phyloP scores from a whole-genome alignment of 2,329 filamentous ascomycete genomes.

The Helminthosporium solani region DNA sequence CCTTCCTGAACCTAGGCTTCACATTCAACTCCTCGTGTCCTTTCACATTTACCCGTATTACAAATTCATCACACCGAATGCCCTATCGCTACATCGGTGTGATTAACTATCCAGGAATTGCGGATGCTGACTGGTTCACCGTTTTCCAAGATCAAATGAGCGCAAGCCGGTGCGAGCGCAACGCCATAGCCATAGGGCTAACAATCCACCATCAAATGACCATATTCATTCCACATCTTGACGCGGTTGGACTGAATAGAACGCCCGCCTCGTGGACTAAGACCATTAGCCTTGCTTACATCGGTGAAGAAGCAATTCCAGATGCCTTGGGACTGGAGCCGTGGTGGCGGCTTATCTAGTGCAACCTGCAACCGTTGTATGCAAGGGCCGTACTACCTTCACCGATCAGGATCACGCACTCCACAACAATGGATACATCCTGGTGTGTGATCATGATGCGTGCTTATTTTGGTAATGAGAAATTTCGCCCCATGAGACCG shows the following conservation, averaged over 20 bases:
- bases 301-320: constrained; percentile 15
- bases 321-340: constrained; percentile 6
- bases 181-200: constrained; percentile 7
- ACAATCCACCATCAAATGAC: constrained; percentile 1
- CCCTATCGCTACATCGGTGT: constrained; percentile 1
- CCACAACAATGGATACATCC: neutral
- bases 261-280: constrained; percentile 14
- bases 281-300: constrained; percentile 12
- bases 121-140: constrained; percentile 15
- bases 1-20: no score
- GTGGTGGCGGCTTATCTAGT: constrained; percentile 1
- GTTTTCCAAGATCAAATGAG: constrained; percentile 18
- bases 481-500: neutral
- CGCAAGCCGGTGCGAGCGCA: constrained; percentile 8
- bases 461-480: neutral
- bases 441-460: neutral
- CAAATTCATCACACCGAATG: neutral
- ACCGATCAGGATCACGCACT: constrained; percentile 3
- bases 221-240: neutral
- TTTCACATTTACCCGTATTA: neutral
- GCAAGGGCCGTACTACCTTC: constrained; percentile 7
- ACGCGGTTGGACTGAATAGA: neutral
- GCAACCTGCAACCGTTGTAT: neutral
- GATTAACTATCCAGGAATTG: neutral
- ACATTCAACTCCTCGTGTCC: no score